Evolutionary conservation across 768 basidiomycete genomes (phyloP).

Genomic region (Serendipita sp.): DNA sequence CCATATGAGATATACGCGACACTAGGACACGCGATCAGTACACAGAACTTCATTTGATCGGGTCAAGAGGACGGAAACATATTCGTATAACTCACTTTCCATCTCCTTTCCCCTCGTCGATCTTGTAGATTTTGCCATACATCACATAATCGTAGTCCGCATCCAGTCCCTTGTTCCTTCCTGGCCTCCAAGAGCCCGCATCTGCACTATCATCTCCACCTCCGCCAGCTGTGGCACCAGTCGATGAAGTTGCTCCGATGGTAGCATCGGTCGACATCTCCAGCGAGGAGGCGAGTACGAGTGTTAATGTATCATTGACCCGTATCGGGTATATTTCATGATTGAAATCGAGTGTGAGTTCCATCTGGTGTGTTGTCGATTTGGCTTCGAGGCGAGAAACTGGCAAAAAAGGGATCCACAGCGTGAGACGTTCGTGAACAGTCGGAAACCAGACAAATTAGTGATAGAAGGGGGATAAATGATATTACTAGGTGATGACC

Average conservation of each 20-base stretch:
- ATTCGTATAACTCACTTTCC: conserved; percentile 47
- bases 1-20: conserved; percentile 96
- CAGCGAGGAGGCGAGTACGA: conserved; percentile 75
- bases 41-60: background rate
- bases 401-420: conserved; percentile 18
- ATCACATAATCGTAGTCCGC: conserved; percentile 98
- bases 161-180: conserved; percentile 64
- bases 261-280: background rate
- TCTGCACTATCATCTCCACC: conserved; percentile 55
- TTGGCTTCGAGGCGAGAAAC: conserved; percentile 83
- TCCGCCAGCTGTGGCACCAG: conserved; percentile 27
- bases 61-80: background rate
- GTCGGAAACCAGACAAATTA: conserved; percentile 3
- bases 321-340: conserved; percentile 71
- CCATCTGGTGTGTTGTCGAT: conserved; percentile 86
- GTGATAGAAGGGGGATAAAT: background rate
- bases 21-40: conserved; percentile 25
- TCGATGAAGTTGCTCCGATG: background rate
- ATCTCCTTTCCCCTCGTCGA: conserved; percentile 71
- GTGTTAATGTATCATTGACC: conserved; percentile 53
- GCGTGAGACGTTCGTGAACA: background rate
- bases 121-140: conserved; percentile 99
- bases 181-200: conserved; percentile 69
- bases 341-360: conserved; percentile 87
- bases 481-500: background rate